Evolutionary conservation across 257 asterid species (phyloP).

Genomic region (Solanum chiquidenum): DNA sequence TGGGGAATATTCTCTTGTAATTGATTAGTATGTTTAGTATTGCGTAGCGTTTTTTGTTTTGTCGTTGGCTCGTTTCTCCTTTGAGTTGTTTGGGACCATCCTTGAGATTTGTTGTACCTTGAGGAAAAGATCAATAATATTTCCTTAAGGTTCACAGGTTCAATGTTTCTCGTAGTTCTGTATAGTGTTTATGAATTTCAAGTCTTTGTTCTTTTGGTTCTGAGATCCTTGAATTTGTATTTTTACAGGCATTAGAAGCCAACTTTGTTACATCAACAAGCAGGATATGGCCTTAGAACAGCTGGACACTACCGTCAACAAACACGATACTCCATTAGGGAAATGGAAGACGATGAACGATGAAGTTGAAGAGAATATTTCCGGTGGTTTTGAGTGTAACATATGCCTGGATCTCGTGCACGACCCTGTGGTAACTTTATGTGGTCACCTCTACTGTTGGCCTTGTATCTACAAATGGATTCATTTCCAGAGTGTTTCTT

Average conservation of each 20-base stretch:
- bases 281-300: neutral
- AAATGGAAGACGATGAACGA: constrained; percentile 22
- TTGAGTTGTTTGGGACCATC: neutral
- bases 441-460: constrained; percentile 94
- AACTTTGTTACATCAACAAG: neutral
- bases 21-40: neutral
- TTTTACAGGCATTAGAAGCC: constrained; percentile 2
- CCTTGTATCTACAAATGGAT: constrained; percentile 83
- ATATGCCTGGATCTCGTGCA: constrained; percentile 60
- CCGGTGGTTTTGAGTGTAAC: constrained; percentile 59
- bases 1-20: neutral
- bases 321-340: neutral
- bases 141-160: neutral
- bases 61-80: neutral
- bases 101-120: neutral
- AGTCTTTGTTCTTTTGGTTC: neutral
- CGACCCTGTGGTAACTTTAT: constrained; percentile 72
- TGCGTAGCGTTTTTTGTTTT: neutral
- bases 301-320: neutral
- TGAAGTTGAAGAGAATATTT: constrained; percentile 24
- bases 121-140: neutral
- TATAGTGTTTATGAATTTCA: neutral
- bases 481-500: constrained; percentile 13
- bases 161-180: neutral
- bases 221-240: neutral